phyloP scores from a whole-genome alignment of 176 grass and related monocot species.

The Oryza coarctata region DNA sequence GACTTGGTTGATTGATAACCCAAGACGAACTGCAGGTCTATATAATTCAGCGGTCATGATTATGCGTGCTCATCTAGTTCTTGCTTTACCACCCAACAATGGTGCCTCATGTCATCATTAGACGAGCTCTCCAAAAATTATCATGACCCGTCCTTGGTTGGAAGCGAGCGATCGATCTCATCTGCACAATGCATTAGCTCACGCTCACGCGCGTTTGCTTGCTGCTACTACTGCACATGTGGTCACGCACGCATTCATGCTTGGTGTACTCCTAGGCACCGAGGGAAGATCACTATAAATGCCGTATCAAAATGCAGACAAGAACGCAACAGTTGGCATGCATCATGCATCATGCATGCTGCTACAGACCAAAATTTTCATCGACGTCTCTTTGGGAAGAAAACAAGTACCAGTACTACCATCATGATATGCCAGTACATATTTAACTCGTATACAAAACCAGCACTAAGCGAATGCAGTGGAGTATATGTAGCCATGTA shows the following conservation, averaged over 20 bases:
- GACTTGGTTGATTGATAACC: not conserved
- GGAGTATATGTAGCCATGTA: too few relatives aligned
- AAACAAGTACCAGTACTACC: too few relatives aligned
- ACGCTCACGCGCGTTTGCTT: not conserved
- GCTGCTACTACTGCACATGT: not conserved
- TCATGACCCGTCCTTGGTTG: not conserved
- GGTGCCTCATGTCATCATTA: constrained; percentile 1
- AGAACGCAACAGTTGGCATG: not conserved
- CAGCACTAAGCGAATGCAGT: too few relatives aligned
- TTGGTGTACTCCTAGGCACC: too few relatives aligned
- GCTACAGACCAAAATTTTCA: not conserved
- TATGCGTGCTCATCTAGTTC: not conserved
- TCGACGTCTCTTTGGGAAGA: not conserved
- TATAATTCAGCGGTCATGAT: not conserved
- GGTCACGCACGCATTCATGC: not conserved
- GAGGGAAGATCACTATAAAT: too few relatives aligned
- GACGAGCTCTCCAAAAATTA: not conserved
- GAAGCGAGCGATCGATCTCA: not conserved
- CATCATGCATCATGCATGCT: not conserved
- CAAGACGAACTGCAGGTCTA: not conserved
- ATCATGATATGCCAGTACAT: not conserved
- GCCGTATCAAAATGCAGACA: not conserved
- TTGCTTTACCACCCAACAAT: constrained; percentile 18
- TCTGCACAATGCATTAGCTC: not conserved
- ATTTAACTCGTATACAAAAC: too few relatives aligned